Percentiles rank a stretch among this genome's conserved stretches.
Conservation (phyloP, 2,329 filamentous ascomycete species). For the Stachybotrys echinatus region DNA sequence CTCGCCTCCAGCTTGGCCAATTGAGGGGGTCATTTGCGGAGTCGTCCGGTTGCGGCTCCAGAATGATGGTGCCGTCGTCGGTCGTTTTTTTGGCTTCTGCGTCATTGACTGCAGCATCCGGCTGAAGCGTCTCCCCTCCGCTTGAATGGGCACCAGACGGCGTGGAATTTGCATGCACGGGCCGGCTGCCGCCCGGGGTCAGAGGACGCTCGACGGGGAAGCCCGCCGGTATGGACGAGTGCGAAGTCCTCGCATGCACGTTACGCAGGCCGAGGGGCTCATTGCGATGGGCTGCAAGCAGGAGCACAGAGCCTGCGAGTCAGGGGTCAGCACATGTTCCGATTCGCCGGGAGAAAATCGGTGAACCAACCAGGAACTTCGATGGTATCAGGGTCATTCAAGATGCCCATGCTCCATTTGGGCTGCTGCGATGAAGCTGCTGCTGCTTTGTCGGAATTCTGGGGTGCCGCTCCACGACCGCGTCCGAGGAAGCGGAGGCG, state of each 20-base stretch:
- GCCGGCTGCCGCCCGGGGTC: constrained; percentile 18
- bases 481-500: not conserved
- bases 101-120: not conserved
- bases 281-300: constrained; percentile 50
- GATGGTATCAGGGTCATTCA: constrained; percentile 75
- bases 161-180: not conserved
- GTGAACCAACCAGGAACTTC: constrained; percentile 71
- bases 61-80: constrained; percentile 73
- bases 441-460: no score
- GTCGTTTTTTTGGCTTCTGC: constrained; percentile 62
- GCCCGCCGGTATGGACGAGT: constrained; percentile 49
- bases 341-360: not conserved
- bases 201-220: constrained; percentile 29
- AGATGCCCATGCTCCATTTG: constrained; percentile 68
- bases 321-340: constrained; percentile 5
- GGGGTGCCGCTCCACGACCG: not conserved
- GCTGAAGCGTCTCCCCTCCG: not conserved
- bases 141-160: not conserved
- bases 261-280: constrained; percentile 55
- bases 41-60: constrained; percentile 90
- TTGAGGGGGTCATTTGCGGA: constrained; percentile 88
- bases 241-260: constrained; percentile 50
- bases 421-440: constrained; percentile 9
- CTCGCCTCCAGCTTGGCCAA: constrained; percentile 78
- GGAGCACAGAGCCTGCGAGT: constrained; percentile 52